Percentiles rank a stretch among this genome's conserved stretches.
These are phyloP conservation scores for Lentinula detonsa DNA, from an alignment of 768 basidiomycete genomes.

Conservation along the genomic window DNA sequence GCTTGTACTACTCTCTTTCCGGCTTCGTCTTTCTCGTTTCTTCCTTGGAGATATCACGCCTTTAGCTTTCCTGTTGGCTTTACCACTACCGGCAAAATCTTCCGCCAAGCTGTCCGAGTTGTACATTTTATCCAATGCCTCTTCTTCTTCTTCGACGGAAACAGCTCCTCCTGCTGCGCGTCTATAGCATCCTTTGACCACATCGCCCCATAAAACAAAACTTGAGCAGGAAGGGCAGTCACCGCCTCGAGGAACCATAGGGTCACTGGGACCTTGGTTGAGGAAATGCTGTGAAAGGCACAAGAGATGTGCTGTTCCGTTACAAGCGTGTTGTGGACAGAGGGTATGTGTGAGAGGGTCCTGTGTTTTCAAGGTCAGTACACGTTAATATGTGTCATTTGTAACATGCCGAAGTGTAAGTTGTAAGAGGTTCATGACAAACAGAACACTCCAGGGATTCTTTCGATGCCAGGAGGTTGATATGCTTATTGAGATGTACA, in stretches of 20 bases:
- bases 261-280: constrained; percentile 11
- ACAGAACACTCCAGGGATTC: constrained; percentile 35
- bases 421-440: constrained; percentile 34
- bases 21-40: constrained; percentile 4
- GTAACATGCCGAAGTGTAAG: constrained; percentile 35
- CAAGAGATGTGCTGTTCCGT: constrained; percentile 46
- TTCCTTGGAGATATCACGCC: constrained; percentile 1
- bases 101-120: constrained; percentile 21
- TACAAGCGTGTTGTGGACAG: constrained; percentile 47
- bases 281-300: constrained; percentile 52
- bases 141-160: constrained; percentile 24
- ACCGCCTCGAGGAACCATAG: constrained; percentile 59
- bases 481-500: constrained; percentile 42
- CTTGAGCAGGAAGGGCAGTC: constrained; percentile 42
- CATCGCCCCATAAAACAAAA: constrained; percentile 66
- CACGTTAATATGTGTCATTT: constrained; percentile 1
- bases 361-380: constrained; percentile 21
- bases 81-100: constrained; percentile 7
- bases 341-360: constrained; percentile 45
- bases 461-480: constrained; percentile 30
- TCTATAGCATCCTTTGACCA: constrained; percentile 57
- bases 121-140: constrained; percentile 19
- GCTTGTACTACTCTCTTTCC: neutral
- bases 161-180: constrained; percentile 30
- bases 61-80: constrained; percentile 9